Conservation (phyloP, 2,329 filamentous ascomycete genomes). For the Sarocladium oryzae region DNA sequence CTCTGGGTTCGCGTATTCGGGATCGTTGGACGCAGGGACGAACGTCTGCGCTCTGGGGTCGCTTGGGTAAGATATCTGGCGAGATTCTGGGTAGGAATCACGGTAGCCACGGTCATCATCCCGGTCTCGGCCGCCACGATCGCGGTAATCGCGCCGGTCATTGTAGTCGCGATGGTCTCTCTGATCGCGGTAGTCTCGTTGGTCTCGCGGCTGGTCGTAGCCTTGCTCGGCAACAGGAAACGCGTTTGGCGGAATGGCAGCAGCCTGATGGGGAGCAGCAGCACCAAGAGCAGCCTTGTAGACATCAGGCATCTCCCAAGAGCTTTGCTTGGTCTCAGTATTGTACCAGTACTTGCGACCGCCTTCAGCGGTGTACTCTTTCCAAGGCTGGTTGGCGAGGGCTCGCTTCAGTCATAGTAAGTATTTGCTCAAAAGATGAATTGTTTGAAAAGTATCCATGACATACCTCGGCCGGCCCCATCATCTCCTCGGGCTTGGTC, state of each 20-base stretch:
- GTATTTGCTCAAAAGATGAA: neutral
- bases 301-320: conserved; percentile 86
- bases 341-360: conserved; percentile 96
- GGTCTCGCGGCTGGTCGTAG: conserved; percentile 17
- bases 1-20: conserved; percentile 71
- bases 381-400: conserved; percentile 79
- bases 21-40: conserved; percentile 60
- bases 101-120: conserved; percentile 18
- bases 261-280: conserved; percentile 27
- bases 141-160: conserved; percentile 21
- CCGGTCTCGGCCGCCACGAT: conserved; percentile 18
- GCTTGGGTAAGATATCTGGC: conserved; percentile 51
- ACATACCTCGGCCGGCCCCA: conserved; percentile 72
- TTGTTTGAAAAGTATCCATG: neutral
- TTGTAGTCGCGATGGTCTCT: conserved; percentile 12
- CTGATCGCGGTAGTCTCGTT: conserved; percentile 12
- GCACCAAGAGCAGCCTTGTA: conserved; percentile 65
- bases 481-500: conserved; percentile 87
- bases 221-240: conserved; percentile 21
- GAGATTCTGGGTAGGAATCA: conserved; percentile 43
- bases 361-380: conserved; percentile 80
- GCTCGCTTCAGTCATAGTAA: conserved; percentile 53
- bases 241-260: neutral
- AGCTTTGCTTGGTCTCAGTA: conserved; percentile 82
- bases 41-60: conserved; percentile 52